Evolutionary conservation across 1,284 basidiomycete species (phyloP).

Genomic region (Meira nashicola): DNA sequence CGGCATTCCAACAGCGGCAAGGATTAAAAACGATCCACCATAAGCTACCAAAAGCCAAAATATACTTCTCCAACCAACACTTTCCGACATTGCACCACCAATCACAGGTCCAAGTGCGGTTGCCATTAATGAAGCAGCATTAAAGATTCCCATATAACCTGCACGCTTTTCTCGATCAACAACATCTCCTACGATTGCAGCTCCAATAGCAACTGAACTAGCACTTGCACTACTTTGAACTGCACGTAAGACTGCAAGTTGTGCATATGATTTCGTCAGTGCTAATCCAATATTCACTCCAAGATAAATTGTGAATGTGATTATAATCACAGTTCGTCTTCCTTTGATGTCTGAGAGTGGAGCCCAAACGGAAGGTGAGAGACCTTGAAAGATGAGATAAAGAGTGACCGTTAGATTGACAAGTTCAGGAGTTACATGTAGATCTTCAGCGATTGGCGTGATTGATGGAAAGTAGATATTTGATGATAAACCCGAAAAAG

Average conservation of each 20-base stretch:
- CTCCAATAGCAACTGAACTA: not conserved
- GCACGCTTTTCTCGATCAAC: not conserved
- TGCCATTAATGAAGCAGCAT: not conserved
- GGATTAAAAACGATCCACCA: slow-evolving; percentile 59
- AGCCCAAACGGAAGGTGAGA: slow-evolving; percentile 58
- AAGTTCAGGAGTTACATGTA: slow-evolving; percentile 64
- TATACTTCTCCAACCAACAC: slow-evolving; percentile 54
- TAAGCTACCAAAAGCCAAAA: slow-evolving; percentile 74
- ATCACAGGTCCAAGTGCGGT: not conserved
- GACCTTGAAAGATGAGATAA: slow-evolving; percentile 71
- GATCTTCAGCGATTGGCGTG: slow-evolving; percentile 59
- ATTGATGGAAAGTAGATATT: not conserved
- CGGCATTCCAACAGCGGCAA: slow-evolving; percentile 61
- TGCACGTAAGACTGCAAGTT: slow-evolving; percentile 61
- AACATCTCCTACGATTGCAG: not conserved
- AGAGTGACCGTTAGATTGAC: slow-evolving; percentile 72
- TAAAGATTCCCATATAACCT: slow-evolving; percentile 1
- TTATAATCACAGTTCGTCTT: slow-evolving; percentile 60
- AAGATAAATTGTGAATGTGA: slow-evolving; percentile 58
- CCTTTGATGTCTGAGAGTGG: slow-evolving; percentile 61
- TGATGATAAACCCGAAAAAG: not conserved
- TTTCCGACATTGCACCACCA: not conserved
- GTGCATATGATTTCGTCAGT: slow-evolving; percentile 60
- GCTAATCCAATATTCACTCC: slow-evolving; percentile 61
- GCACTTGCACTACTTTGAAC: not conserved